A percentile compares a stretch with the other conserved stretches of the same genome.
phyloP scores from a whole-genome alignment of 2,329 filamentous ascomycete genomes.

The Penicillium sp. region DNA sequence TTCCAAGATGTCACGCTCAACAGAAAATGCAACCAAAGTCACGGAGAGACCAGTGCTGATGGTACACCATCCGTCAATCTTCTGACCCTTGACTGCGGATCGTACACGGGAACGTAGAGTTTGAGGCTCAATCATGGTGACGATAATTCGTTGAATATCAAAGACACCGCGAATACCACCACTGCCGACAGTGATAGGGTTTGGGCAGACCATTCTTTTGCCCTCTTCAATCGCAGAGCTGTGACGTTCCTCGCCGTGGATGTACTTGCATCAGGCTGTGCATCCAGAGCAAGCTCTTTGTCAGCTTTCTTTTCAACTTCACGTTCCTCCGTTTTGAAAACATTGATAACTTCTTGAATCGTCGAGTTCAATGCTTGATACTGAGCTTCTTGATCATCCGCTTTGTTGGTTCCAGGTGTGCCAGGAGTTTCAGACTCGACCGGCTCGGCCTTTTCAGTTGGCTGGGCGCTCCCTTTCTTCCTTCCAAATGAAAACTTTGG shows the following conservation, averaged over 20 bases:
- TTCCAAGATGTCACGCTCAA: conserved; percentile 5
- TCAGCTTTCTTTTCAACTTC: background rate
- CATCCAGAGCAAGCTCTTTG: background rate
- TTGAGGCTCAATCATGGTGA: conserved; percentile 14
- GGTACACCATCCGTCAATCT: conserved; percentile 20
- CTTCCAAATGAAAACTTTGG: background rate
- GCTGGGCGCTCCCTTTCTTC: background rate
- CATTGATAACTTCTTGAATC: background rate
- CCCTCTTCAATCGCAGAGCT: background rate
- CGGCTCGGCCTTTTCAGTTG: background rate
- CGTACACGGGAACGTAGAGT: conserved; percentile 11
- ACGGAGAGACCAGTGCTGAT: conserved; percentile 13
- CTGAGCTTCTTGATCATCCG: background rate
- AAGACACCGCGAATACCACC: conserved; percentile 18
- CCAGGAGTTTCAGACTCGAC: background rate
- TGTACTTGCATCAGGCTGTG: background rate
- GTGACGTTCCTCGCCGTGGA: background rate
- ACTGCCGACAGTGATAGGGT: conserved; percentile 17
- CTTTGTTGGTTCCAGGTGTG: background rate
- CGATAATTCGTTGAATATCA: conserved; percentile 18
- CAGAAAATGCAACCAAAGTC: conserved; percentile 11
- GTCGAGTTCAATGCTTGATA: background rate
- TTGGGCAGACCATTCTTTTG: conserved; percentile 12
- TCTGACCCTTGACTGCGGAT: conserved; percentile 11
- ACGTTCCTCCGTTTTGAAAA: background rate